Conservation (phyloP, 2,329 filamentous ascomycete species). For the Diplodia sapinea region DNA sequence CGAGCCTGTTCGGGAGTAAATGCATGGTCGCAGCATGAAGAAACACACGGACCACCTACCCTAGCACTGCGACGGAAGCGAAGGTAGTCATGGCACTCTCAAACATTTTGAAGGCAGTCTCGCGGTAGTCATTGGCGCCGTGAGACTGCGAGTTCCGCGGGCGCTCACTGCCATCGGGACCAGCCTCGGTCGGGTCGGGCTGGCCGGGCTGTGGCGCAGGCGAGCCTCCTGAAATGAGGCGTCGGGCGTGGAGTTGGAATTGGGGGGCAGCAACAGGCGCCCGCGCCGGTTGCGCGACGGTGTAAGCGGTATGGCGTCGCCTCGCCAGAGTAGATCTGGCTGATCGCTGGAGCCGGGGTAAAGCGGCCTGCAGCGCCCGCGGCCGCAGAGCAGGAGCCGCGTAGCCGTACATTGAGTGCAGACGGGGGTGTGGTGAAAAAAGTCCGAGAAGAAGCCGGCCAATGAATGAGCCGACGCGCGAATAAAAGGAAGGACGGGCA, state of each 20-base stretch:
- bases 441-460: slow-evolving; percentile 31
- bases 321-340: slow-evolving; percentile 26
- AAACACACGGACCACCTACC: slow-evolving; percentile 36
- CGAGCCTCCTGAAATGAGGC: slow-evolving; percentile 26
- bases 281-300: slow-evolving; percentile 16
- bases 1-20: slow-evolving; percentile 34
- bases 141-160: background rate
- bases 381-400: slow-evolving; percentile 22
- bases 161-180: background rate
- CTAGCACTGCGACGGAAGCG: slow-evolving; percentile 57
- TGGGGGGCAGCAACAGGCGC: slow-evolving; percentile 20
- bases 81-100: slow-evolving; percentile 58
- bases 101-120: slow-evolving; percentile 58
- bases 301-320: slow-evolving; percentile 9
- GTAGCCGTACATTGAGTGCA: slow-evolving; percentile 19
- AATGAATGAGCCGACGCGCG: slow-evolving; percentile 18
- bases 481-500: slow-evolving; percentile 24
- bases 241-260: slow-evolving; percentile 8
- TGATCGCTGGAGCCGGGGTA: slow-evolving; percentile 27
- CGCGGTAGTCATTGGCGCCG: slow-evolving; percentile 39
- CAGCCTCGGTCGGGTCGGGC: slow-evolving; percentile 26
- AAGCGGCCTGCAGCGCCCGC: slow-evolving; percentile 12
- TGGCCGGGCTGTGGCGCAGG: slow-evolving; percentile 30
- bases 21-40: background rate
- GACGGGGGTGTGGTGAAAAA: slow-evolving; percentile 18